Percentiles rank a stretch among this genome's conserved stretches.
phyloP scores from a whole-genome alignment of 352 stramenopile species.

The Pythium volutum region DNA sequence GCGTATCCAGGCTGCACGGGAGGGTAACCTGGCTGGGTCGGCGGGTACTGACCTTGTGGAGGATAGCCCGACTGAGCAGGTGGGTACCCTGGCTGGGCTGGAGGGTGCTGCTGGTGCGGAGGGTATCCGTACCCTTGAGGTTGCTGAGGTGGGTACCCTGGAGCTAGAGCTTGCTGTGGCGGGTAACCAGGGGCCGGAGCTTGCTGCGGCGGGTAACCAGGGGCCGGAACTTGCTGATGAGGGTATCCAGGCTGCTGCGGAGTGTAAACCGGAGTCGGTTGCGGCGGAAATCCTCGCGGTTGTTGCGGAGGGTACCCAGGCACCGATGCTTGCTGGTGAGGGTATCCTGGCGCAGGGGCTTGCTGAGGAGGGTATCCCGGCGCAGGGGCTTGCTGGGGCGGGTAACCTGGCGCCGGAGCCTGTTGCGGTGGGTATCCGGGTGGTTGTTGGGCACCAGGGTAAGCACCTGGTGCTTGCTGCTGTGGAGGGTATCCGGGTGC shows the following conservation, averaged over 20 bases:
- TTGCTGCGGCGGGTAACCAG: constrained; percentile 1
- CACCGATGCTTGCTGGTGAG: constrained; percentile 10
- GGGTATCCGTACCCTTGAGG: too few species aligned
- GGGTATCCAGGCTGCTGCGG: constrained; percentile 27
- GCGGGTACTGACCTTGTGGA: too few species aligned
- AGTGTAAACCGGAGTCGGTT: too few species aligned
- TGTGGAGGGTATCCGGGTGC: constrained; percentile 26
- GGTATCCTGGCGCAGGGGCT: constrained; percentile 2
- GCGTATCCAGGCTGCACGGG: too few species aligned
- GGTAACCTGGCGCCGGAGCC: background rate
- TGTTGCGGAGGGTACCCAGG: constrained; percentile 24
- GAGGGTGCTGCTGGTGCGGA: too few species aligned
- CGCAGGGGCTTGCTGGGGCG: background rate
- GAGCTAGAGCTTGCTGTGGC: constrained; percentile 6
- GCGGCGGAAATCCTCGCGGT: constrained; percentile 12
- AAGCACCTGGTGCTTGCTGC: constrained; percentile 19
- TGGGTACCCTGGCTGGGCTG: too few species aligned
- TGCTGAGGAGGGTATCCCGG: constrained; percentile 26
- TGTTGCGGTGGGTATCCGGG: constrained; percentile 22
- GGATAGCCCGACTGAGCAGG: too few species aligned
- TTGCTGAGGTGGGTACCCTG: constrained; percentile 5
- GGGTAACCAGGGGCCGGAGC: constrained; percentile 22
- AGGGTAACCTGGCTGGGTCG: too few species aligned
- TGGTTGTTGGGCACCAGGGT: constrained; percentile 22
- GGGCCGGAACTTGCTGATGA: background rate